Percentiles rank a stretch among this genome's conserved stretches.
These are phyloP conservation scores for Jimgerdemannia lactiflua DNA, from an alignment of 192 early-diverging fungal genomes.

Conservation along the genomic window DNA sequence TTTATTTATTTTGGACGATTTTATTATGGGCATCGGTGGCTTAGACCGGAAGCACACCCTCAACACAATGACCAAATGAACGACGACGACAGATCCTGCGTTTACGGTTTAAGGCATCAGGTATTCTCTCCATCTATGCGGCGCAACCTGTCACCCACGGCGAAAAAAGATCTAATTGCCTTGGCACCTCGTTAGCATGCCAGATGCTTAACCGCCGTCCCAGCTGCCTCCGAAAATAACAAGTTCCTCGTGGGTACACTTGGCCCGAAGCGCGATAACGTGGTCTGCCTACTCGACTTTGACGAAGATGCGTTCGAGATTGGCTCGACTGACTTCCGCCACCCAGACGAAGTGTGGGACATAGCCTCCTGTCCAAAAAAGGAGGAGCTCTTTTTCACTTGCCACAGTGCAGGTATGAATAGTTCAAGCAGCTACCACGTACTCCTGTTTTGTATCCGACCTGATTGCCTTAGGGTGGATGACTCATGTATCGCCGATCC, in stretches of 20 bases:
- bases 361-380: slow-evolving; percentile 60
- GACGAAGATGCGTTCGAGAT: slow-evolving; percentile 71
- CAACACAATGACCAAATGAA: background rate
- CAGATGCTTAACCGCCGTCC: slow-evolving; percentile 57
- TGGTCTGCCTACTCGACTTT: slow-evolving; percentile 68
- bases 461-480: slow-evolving; percentile 1
- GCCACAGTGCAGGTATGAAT: slow-evolving; percentile 38
- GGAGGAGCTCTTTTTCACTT: slow-evolving; percentile 59
- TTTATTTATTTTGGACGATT: too few relatives aligned
- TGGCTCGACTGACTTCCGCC: slow-evolving; percentile 51
- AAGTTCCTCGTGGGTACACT: slow-evolving; percentile 74
- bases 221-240: slow-evolving; percentile 53
- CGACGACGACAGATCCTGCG: slow-evolving; percentile 40
- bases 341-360: slow-evolving; percentile 63
- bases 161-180: background rate
- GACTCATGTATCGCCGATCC: background rate
- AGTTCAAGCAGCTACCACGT: too few relatives aligned
- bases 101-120: slow-evolving; percentile 66
- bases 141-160: too few relatives aligned
- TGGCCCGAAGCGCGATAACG: slow-evolving; percentile 55
- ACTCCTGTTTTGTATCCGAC: slow-evolving; percentile 1
- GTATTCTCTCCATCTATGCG: slow-evolving; percentile 24
- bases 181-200: slow-evolving; percentile 31
- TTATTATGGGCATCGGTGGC: background rate
- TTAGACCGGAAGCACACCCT: background rate